Evolutionary conservation across 116 monocot genomes (phyloP).

Genomic region (Thalassia testudinum): DNA sequence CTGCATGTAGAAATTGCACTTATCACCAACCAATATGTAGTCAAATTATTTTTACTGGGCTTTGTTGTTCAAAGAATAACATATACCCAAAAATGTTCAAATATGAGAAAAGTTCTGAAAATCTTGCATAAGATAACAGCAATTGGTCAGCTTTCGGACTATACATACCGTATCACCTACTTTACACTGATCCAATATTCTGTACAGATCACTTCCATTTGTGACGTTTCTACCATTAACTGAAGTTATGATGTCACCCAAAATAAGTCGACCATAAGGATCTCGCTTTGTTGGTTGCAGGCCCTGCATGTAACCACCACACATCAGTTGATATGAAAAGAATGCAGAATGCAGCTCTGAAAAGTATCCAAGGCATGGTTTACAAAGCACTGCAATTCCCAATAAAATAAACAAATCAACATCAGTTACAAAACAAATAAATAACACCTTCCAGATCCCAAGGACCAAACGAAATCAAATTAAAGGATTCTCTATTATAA

Average conservation of each 20-base stretch:
- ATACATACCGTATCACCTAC: conserved; percentile 81
- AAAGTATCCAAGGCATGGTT: too few relatives aligned
- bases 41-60: neutral
- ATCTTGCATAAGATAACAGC: neutral
- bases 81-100: neutral
- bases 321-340: too few relatives aligned
- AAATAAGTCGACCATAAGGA: conserved; percentile 73
- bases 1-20: neutral
- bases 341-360: too few relatives aligned
- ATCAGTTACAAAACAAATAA: too few relatives aligned
- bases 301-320: conserved; percentile 24
- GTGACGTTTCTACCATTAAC: conserved; percentile 82
- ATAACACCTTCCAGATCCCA: too few relatives aligned
- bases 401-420: too few relatives aligned
- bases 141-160: too few relatives aligned
- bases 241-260: conserved; percentile 93
- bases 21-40: neutral
- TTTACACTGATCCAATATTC: conserved; percentile 97
- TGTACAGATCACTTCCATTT: conserved; percentile 88
- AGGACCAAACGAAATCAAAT: too few relatives aligned
- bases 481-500: too few relatives aligned
- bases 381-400: too few relatives aligned
- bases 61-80: neutral
- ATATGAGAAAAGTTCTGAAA: neutral
- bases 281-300: conserved; percentile 83